phyloP scores from a whole-genome alignment of 176 grass and related monocot genomes.

The Lolium perenne region DNA sequence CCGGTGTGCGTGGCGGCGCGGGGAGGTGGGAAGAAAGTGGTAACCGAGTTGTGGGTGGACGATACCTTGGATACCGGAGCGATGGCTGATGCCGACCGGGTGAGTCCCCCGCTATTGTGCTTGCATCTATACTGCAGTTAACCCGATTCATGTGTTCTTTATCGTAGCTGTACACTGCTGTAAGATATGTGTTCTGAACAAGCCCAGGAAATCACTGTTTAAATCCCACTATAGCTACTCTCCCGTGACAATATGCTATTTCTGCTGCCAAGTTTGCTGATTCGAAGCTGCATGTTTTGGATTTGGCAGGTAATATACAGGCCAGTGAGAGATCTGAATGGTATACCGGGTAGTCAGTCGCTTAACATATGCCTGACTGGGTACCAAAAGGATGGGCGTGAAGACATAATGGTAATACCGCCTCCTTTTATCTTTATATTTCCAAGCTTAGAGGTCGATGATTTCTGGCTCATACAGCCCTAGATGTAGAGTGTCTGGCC shows the following conservation, averaged over 20 bases:
- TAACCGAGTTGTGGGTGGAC: slow-evolving; percentile 82
- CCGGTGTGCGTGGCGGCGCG: slow-evolving; percentile 70
- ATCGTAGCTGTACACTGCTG: background rate
- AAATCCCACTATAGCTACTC: background rate
- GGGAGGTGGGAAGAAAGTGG: slow-evolving; percentile 66
- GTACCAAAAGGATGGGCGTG: slow-evolving; percentile 76
- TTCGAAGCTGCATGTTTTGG: slow-evolving; percentile 18
- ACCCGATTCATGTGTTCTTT: background rate
- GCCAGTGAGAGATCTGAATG: slow-evolving; percentile 73
- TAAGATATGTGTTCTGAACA: background rate
- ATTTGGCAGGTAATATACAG: slow-evolving; percentile 65
- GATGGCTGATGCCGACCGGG: slow-evolving; percentile 64
- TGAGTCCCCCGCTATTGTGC: slow-evolving; percentile 24
- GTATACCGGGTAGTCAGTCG: slow-evolving; percentile 71
- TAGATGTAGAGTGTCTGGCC: background rate
- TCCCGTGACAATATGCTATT: background rate
- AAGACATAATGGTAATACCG: slow-evolving; percentile 78
- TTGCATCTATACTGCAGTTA: background rate
- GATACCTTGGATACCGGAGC: slow-evolving; percentile 56
- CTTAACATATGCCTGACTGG: slow-evolving; percentile 86
- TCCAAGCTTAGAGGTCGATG: background rate
- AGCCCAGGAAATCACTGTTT: background rate
- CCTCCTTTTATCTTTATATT: slow-evolving; percentile 1
- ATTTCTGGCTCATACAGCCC: background rate
- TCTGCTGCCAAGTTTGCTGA: slow-evolving; percentile 6